These are phyloP conservation scores for Candida mattraensis DNA, from an alignment of 805 yeast genomes.

Conservation along the genomic window DNA sequence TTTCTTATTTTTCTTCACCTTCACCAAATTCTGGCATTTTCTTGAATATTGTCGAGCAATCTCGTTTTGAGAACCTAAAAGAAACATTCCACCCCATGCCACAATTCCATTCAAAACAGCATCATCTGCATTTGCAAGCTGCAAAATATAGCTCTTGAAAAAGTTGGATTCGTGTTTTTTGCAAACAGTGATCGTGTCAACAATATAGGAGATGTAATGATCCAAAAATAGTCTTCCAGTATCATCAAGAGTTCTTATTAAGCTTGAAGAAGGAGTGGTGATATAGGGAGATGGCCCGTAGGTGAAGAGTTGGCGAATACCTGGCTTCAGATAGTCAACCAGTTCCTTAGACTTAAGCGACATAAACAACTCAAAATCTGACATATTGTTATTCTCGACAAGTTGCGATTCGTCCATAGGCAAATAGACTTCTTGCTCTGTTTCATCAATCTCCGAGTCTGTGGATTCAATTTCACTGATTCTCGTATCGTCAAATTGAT, in stretches of 20 bases:
- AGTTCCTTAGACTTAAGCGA: conserved; percentile 23
- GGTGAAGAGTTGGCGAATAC: conserved; percentile 27
- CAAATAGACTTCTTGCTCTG: conserved; percentile 19
- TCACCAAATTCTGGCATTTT: conserved; percentile 23
- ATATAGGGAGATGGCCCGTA: conserved; percentile 16
- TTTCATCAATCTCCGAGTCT: conserved; percentile 7
- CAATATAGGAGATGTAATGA: conserved; percentile 49
- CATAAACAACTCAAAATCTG: conserved; percentile 28
- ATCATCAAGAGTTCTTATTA: conserved; percentile 38
- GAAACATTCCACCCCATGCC: conserved; percentile 58
- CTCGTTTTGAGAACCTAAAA: conserved; percentile 32
- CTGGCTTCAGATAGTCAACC: conserved; percentile 28
- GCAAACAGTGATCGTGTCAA: conserved; percentile 42
- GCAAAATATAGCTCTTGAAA: conserved; percentile 50
- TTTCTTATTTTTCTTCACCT: conserved; percentile 18
- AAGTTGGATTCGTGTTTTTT: conserved; percentile 50
- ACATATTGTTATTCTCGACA: conserved; percentile 29
- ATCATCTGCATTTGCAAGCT: conserved; percentile 49
- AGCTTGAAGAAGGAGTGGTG: conserved; percentile 23
- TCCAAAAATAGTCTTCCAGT: conserved; percentile 45
- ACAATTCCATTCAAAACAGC: conserved; percentile 52
- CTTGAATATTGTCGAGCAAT: conserved; percentile 25
- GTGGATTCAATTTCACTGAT: no score
- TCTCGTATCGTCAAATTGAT: no score
- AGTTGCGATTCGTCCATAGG: conserved; percentile 39